Conservation (phyloP, 352 stramenopile genomes). For the Phytopythium oedochilum region DNA sequence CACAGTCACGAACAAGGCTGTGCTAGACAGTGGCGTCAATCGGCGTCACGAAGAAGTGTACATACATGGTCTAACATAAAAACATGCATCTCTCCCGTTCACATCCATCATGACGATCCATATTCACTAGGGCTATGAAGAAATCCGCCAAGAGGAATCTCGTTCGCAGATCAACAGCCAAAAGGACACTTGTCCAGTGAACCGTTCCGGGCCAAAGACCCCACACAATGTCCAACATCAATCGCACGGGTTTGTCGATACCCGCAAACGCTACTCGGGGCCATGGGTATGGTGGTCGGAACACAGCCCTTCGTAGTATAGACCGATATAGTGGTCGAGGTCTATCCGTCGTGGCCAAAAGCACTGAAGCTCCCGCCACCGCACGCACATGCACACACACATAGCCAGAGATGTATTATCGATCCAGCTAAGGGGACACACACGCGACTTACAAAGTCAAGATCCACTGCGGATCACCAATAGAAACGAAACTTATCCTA, state of each 20-base stretch:
- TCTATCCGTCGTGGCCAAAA: neutral
- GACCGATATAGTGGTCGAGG: neutral
- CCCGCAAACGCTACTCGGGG: neutral
- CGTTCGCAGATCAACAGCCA: too few relatives aligned
- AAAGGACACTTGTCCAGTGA: neutral
- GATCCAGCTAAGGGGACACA: too few relatives aligned
- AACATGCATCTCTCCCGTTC: neutral
- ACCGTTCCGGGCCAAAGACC: neutral
- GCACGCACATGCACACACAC: too few relatives aligned
- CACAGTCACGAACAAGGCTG: neutral
- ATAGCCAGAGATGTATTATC: too few relatives aligned
- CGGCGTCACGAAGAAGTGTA: neutral
- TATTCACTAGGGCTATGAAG: neutral
- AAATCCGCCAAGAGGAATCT: too few relatives aligned
- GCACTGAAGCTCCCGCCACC: too few relatives aligned
- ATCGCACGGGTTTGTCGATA: neutral
- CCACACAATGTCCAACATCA: neutral
- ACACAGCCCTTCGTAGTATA: neutral
- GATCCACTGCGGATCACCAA: too few relatives aligned
- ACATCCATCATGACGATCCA: neutral
- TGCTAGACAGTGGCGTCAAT: neutral
- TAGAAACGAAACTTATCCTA: too few relatives aligned
- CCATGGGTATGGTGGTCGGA: neutral
- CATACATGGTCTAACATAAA: neutral
- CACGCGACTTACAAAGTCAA: too few relatives aligned